Percentiles rank a stretch among this genome's conserved stretches.
phyloP scores from a whole-genome alignment of 306 rosid species.

The Cyamopsis tetragonoloba region DNA sequence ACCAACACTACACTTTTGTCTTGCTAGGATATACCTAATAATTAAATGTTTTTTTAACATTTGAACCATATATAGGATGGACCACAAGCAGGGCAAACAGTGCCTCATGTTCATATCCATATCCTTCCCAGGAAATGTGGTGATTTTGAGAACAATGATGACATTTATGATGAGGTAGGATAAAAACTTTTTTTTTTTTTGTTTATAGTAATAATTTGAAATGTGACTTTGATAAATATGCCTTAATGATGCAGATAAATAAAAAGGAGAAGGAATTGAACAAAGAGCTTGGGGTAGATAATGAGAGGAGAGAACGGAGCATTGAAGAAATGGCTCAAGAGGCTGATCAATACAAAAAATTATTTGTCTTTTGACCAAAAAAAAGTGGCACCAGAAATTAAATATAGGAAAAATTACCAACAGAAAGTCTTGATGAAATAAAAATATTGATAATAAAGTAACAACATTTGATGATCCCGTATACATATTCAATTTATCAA shows the following conservation, averaged over 20 bases:
- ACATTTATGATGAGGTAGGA: conserved; percentile 77
- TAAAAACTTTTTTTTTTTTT: neutral
- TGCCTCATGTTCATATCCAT: conserved; percentile 92
- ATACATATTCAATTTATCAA: neutral
- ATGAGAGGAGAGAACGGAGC: conserved; percentile 75
- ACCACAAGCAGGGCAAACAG: conserved; percentile 80
- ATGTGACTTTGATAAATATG: neutral
- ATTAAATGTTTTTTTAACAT: no score
- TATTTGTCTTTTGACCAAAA: conserved; percentile 42
- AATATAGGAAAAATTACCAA: neutral
- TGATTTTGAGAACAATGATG: conserved; percentile 75
- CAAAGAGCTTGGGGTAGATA: conserved; percentile 58
- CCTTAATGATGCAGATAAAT: conserved; percentile 53
- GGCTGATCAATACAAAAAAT: conserved; percentile 77
- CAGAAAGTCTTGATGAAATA: neutral
- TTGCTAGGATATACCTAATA: no score
- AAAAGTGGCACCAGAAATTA: neutral
- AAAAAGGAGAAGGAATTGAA: conserved; percentile 71
- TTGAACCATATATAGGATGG: conserved; percentile 72
- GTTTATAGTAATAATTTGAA: conserved; percentile 7
- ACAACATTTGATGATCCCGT: neutral
- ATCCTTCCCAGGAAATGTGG: conserved; percentile 64
- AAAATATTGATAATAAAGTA: neutral
- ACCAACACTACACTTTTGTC: no score
- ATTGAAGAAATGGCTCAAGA: conserved; percentile 71